Evolutionary conservation across 805 yeast genomes (phyloP).

Genomic region (Starmera quercuum): DNA sequence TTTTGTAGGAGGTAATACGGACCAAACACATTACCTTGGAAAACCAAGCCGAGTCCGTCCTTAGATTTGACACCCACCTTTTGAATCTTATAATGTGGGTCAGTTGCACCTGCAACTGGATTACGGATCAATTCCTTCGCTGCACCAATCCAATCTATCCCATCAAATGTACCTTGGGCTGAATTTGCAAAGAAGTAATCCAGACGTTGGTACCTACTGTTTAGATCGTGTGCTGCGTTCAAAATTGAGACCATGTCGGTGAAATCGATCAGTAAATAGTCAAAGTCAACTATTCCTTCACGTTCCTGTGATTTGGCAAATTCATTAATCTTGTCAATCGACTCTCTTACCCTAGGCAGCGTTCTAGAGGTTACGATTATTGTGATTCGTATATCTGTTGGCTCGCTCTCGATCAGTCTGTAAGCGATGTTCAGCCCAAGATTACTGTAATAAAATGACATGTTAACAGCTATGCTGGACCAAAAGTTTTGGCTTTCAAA

Average conservation of each 20-base stretch:
- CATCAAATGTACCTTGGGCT: slow-evolving; percentile 81
- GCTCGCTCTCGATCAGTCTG: slow-evolving; percentile 58
- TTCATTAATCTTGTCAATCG: slow-evolving; percentile 49
- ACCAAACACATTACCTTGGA: slow-evolving; percentile 95
- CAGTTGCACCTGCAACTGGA: slow-evolving; percentile 81
- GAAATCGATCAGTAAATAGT: slow-evolving; percentile 85
- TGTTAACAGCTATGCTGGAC: background rate
- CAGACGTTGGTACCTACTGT: slow-evolving; percentile 53
- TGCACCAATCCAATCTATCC: slow-evolving; percentile 84
- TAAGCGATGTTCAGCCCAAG: slow-evolving; percentile 83
- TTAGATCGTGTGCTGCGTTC: slow-evolving; percentile 64
- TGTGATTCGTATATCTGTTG: slow-evolving; percentile 51
- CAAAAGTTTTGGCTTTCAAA: background rate
- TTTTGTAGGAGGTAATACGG: slow-evolving; percentile 81
- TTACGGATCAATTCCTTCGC: slow-evolving; percentile 51
- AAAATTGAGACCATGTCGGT: slow-evolving; percentile 81
- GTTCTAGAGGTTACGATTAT: slow-evolving; percentile 87
- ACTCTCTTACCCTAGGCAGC: slow-evolving; percentile 73
- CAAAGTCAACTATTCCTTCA: slow-evolving; percentile 64
- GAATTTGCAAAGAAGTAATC: slow-evolving; percentile 84
- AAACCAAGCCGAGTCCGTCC: slow-evolving; percentile 82
- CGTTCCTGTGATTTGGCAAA: slow-evolving; percentile 35
- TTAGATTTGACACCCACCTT: slow-evolving; percentile 62
- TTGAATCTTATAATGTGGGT: slow-evolving; percentile 82
- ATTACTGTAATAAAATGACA: slow-evolving; percentile 39